A percentile compares a stretch with the other conserved stretches of the same genome.
These are phyloP conservation scores for Cucumis sativus DNA, from an alignment of 306 rosid species.

Conservation along the genomic window DNA sequence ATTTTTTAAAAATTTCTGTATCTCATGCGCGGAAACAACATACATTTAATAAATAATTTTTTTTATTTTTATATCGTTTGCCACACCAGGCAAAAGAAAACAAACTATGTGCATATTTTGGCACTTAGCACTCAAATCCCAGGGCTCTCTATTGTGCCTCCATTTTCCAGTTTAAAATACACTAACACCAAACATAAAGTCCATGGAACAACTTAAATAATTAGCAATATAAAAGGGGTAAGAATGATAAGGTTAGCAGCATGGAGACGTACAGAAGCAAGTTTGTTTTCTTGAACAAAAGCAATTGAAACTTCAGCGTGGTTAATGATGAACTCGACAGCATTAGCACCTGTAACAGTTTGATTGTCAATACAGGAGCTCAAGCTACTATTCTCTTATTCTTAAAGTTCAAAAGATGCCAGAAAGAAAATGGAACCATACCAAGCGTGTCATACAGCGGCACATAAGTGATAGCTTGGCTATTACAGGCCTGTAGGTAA, in stretches of 20 bases:
- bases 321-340: slow-evolving; percentile 80
- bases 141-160: background rate
- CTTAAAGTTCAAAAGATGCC: background rate
- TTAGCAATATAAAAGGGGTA: background rate
- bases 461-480: slow-evolving; percentile 61
- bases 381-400: background rate
- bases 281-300: slow-evolving; percentile 73
- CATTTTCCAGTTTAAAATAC: background rate
- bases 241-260: slow-evolving; percentile 7
- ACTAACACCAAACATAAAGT: background rate
- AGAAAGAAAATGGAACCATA: slow-evolving; percentile 16
- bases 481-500: slow-evolving; percentile 60
- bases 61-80: background rate
- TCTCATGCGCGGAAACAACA: background rate
- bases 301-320: slow-evolving; percentile 88
- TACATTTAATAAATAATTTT: background rate
- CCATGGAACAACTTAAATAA: background rate
- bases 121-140: background rate
- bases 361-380: slow-evolving; percentile 11
- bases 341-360: slow-evolving; percentile 64
- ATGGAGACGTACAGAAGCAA: slow-evolving; percentile 59
- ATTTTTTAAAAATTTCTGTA: background rate
- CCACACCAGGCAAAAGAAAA: background rate
- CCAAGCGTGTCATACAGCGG: slow-evolving; percentile 85
- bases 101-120: background rate